Conservation (phyloP, 2,329 filamentous ascomycete species). For the Drechmeria coniospora region DNA sequence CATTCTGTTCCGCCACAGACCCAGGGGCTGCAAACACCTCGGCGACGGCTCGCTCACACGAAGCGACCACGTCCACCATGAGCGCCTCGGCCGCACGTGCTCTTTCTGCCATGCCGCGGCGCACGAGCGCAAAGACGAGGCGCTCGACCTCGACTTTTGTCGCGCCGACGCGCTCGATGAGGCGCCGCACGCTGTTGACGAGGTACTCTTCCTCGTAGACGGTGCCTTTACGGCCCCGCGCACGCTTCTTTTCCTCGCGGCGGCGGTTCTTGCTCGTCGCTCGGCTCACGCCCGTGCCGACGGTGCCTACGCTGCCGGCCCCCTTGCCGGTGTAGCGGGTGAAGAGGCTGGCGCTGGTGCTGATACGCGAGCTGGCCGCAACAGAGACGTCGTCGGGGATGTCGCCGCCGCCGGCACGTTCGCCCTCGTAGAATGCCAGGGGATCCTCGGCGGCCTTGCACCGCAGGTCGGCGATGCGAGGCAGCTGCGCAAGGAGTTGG, state of each 20-base stretch:
- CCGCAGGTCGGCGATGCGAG: conserved; percentile 70
- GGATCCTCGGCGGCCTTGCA: conserved; percentile 72
- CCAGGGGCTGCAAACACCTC: conserved; percentile 46
- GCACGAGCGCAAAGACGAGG: conserved; percentile 61
- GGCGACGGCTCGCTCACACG: conserved; percentile 48
- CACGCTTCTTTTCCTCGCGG: conserved; percentile 87
- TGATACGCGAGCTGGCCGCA: conserved; percentile 64
- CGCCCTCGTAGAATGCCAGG: conserved; percentile 75
- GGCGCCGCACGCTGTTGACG: conserved; percentile 67
- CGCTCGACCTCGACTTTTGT: conserved; percentile 56
- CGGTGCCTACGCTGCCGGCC: conserved; percentile 44
- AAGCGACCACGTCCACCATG: conserved; percentile 57
- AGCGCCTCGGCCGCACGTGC: conserved; percentile 62
- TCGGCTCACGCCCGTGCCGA: conserved; percentile 57
- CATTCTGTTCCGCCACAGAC: conserved; percentile 6
- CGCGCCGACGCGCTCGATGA: conserved; percentile 69
- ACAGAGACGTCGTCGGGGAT: conserved; percentile 87
- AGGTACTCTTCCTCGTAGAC: conserved; percentile 98
- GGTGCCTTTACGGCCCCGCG: conserved; percentile 85
- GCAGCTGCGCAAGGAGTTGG: conserved; percentile 72
- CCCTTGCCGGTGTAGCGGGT: conserved; percentile 71
- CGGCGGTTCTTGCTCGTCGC: conserved; percentile 78
- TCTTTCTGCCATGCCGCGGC: conserved; percentile 75
- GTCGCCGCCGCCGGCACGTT: conserved; percentile 47
- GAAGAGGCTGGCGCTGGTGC: conserved; percentile 77